These are phyloP conservation scores for Rubia tinctorum DNA, from an alignment of 305 asterid species.

Conservation along the genomic window DNA sequence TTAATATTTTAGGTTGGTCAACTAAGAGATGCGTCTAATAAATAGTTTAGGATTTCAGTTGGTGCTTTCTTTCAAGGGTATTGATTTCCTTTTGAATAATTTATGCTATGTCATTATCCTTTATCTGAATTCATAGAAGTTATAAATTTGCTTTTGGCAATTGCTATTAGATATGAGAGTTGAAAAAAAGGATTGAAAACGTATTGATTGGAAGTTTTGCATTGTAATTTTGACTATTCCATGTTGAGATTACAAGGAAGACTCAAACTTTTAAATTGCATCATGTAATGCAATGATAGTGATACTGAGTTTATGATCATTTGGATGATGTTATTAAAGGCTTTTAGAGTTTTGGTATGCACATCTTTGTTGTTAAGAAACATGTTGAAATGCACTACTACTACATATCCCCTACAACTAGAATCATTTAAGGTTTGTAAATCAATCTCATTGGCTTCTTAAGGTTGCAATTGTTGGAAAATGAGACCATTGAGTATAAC, in stretches of 20 bases:
- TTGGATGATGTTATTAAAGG: background rate
- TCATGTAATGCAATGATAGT: background rate
- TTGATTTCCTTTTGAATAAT: background rate
- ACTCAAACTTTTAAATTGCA: too few relatives aligned
- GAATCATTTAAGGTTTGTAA: too few relatives aligned
- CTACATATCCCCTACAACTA: background rate
- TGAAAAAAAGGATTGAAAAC: background rate
- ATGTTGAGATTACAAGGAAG: background rate
- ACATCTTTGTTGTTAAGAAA: background rate
- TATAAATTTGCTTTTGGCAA: too few relatives aligned
- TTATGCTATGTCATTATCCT: background rate
- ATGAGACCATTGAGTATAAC: too few relatives aligned
- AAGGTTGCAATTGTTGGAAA: too few relatives aligned
- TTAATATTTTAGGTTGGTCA: too few relatives aligned
- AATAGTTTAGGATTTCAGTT: too few relatives aligned
- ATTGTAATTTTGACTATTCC: background rate
- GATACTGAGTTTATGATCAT: background rate
- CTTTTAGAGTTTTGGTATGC: background rate
- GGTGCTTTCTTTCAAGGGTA: conserved; percentile 37
- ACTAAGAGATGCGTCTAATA: too few relatives aligned
- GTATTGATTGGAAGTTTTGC: background rate
- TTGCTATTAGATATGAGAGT: background rate
- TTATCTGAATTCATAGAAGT: too few relatives aligned
- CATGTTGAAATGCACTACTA: background rate
- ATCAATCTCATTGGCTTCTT: too few relatives aligned